Evolutionary conservation across 2,329 filamentous ascomycete species (phyloP), one percentile per base, ranked within the genome.

Genomic region (Tolypocladium guangdongense): DNA sequence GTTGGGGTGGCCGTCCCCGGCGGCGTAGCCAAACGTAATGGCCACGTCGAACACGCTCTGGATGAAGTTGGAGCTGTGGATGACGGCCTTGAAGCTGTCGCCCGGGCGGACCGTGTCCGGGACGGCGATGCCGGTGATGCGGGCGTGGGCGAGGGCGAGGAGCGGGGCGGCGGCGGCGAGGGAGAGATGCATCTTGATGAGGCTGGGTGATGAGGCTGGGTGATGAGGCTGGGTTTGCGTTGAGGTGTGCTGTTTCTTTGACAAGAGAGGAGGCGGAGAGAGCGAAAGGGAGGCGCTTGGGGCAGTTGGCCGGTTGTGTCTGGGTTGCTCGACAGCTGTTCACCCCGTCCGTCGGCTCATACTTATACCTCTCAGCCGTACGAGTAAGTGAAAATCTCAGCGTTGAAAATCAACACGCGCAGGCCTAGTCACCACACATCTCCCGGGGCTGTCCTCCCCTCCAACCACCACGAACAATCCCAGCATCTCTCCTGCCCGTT

Each of bases 21-120:
- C 49, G 4, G 56, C 50, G 56, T 65, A 69, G 38, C 74, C 74
- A 57, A 74, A 74, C 32, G 69, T 71, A 11, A 76, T 67, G 51
- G 73, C 66, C 3, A 77, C 63, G 56, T 78, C 74, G 57, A 66
- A 61, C 33, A 74, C 69, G 51, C 63, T 52, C 61, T 77, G 74
- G 61, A 74, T 71, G 65, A 74, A 76, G 63, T 68, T 67, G 49
- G 69, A 63, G 45, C 68, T 70, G 43, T 65, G 47, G 56, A 78
- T 66, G 22, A 65, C 65, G 59, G 71, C 65, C 33, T 64, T 60
- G 62, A 74, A 69, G 45, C 64, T 59, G 32, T 63, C 57, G 55
- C 70, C 71, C 5, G 72, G 67, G 36, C 62, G 62, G 56, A 77
- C 67, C 39, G 66, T 72, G 10, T 63, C 53, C 2, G 75, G 75